Evolutionary conservation across 2,329 filamentous ascomycete genomes (phyloP), one percentile per base, ranked within the genome.

Genomic region (Bimuria novae-zelandiae): DNA sequence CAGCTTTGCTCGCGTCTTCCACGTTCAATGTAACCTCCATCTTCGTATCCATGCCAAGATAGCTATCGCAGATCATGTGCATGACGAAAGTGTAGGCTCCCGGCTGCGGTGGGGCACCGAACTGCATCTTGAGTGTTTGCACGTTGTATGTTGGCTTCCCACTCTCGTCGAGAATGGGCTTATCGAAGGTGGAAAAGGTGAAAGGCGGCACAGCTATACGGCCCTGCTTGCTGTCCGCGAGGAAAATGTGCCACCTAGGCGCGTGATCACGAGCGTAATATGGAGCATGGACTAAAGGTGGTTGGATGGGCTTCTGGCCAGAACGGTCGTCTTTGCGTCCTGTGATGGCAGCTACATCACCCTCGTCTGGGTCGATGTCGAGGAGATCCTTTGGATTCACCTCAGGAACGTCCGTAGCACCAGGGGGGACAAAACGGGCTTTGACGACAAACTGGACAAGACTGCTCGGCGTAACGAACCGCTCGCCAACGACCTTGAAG

Each of bases 401-500:
- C 36, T 83, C 79, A 4, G 94, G 92, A 6, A 96, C 80, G 48
- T 89, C 81, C 21, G 84, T 82, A 60, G 85, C 88, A 40, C 92
- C 93, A 3, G 94, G 92, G 5, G 94, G 94, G 42, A 97, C 87
- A 69, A 97, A 89, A 51, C 94, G 91, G 27, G 89, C 92, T 80
- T 99, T 99, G 71, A 99, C 86, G 46, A 99, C 91, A 25, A 99
- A 87, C 57, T 92, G 93, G 19, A 97, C 93, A 32, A 99, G 83
- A 51, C 92, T 96, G 53, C 89, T 90, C 6, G 94, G 92, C 27
- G 93, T 96, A 68, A 99, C 90, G 73, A 88, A 89, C 61, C 89
- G 90, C 77, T 99, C 95, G 70, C 94, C 94, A 47, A 91, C 88
- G 40, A 99, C 95, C 81, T 99, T 99, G 85, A 99, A 99, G 77